Base-by-base conservation (phyloP, 768 basidiomycete species). In the Tricholoma terreum region DNA sequence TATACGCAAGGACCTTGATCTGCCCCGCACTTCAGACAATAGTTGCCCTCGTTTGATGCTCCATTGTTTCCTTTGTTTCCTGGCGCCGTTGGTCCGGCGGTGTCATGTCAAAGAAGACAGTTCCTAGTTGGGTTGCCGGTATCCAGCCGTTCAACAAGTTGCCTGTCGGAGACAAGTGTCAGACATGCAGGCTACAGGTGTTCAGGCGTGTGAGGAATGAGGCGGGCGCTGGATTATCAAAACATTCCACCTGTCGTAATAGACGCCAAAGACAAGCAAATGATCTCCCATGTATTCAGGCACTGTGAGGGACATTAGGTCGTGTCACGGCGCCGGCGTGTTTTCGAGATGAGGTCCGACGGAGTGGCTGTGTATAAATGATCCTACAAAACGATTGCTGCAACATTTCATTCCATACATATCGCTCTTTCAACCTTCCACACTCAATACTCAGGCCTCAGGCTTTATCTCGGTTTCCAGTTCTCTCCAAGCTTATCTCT, bases 31-130 rank as follows among this genome's bases (percentile, higher is more conserved):
- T 38, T 52, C 38, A 27, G 36, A 54, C 55, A 34, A 48, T 38
- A 42, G 46, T 40, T 38, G 55, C 56, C 61, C 57, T 46, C 15
- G 17, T 35, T 46, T 62, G 58, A 60, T 60, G 52, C 46, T n/a
- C 50, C 30, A 27, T 55, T 24, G 8, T 4, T 31, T 22, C 40
- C 11, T 56, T 42, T 57, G 33, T 59, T 24, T 50, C 33, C 36
- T 57, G 50, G 31, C 35, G 57, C 56, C 43, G 27, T 57, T 49
- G 50, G 49, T 38, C 54, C 14, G 36, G 50, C 50, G 57, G 27
- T 62, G 56, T 56, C 59, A 60, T 57, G 63, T 61, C 61, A 62
- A 60, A 60, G 54, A 59, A 65, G 66, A 61, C 57, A 14, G 64
- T 65, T 65, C 61, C 55, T 57, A 59, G 24, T 48, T 43, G 49